Base-by-base conservation (phyloP, 2,329 filamentous ascomycete species). In the Calonectria henricotiae region DNA sequence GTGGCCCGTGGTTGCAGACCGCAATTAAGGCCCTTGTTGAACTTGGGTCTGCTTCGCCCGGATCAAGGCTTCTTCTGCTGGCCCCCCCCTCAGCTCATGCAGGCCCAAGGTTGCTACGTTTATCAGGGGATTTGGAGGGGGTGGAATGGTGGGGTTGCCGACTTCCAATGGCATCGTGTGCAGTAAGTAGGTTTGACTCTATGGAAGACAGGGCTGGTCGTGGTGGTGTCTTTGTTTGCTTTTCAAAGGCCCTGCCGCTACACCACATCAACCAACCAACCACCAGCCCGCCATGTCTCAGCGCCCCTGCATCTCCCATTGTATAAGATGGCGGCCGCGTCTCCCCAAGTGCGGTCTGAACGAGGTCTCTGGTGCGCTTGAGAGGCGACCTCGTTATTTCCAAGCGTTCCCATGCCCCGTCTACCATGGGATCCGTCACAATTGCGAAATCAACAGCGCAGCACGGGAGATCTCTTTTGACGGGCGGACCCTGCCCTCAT, bases 401-500 rank as follows among this genome's bases (percentile, higher is more conserved):
- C 15, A 6, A 54, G 47, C 15, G 47, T 30, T 30, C 27, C 47
- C 51, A 55, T 25, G 17, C n/a, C 27, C 51, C 23, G n/a, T n/a
- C 11, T 55, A 55, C 51, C 30, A 55, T 55, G 51, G 51, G 51
- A 37, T 35, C 51, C 51, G 20, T 13, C 32, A 37, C 51, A 12
- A 55, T 55, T 37, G 32, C 51, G 32, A 55, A 55, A 37, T 55
- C 30, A 15, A 55, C 30, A 23, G 17, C 37, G 51, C 51, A 15
- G 20, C 17, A 55, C 51, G 51, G 51, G 51, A 58, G 51, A 20
- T 58, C 35, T 25, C 51, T 58, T 11, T 39, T 58, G 51, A 58
- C 51, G 35, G 51, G 51, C 51, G 51, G 51, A 12, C 51, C 51
- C 51, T 58, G 51, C 15, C 51, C 51, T 20, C 51, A 39, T 58